A percentile compares a stretch with the other conserved stretches of the same genome.
Conservation (phyloP, 2,329 filamentous ascomycete species). For the Nemania sp. region DNA sequence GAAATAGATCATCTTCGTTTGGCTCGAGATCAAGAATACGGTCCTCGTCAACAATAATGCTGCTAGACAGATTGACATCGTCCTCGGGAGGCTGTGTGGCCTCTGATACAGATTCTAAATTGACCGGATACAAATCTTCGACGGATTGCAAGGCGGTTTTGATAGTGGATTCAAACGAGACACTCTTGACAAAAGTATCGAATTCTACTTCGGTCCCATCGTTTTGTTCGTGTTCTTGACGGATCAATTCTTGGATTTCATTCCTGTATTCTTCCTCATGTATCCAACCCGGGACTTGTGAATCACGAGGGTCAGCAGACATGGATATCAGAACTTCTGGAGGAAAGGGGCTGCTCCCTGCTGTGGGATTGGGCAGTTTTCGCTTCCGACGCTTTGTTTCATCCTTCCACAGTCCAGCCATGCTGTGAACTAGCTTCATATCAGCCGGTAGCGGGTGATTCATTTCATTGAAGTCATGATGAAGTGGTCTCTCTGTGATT, state of each 20-base stretch:
- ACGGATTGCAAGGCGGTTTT: constrained; percentile 85
- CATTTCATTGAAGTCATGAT: constrained; percentile 88
- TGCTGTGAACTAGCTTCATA: constrained; percentile 89
- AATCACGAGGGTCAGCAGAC: constrained; percentile 82
- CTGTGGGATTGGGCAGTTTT: constrained; percentile 72
- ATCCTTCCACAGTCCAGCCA: constrained; percentile 93
- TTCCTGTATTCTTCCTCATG: constrained; percentile 87
- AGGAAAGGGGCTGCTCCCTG: constrained; percentile 81
- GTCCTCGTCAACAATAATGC: constrained; percentile 74
- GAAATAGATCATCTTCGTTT: constrained; percentile 61
- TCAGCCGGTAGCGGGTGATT: constrained; percentile 71
- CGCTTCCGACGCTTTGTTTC: constrained; percentile 83
- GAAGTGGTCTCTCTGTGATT: constrained; percentile 81
- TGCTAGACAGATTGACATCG: constrained; percentile 54
- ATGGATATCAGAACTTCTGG: constrained; percentile 86
- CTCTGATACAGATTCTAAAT: constrained; percentile 64
- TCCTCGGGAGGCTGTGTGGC: constrained; percentile 49
- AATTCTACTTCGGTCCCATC: constrained; percentile 65
- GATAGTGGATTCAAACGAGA: constrained; percentile 68
- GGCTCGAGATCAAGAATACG: constrained; percentile 62
- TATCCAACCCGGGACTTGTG: constrained; percentile 85
- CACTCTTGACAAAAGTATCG: constrained; percentile 71
- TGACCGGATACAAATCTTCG: constrained; percentile 84
- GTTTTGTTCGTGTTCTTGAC: constrained; percentile 69
- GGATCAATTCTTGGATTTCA: constrained; percentile 72